phyloP scores from a whole-genome alignment of 169 alveolate species.

The Babesia sp. region DNA sequence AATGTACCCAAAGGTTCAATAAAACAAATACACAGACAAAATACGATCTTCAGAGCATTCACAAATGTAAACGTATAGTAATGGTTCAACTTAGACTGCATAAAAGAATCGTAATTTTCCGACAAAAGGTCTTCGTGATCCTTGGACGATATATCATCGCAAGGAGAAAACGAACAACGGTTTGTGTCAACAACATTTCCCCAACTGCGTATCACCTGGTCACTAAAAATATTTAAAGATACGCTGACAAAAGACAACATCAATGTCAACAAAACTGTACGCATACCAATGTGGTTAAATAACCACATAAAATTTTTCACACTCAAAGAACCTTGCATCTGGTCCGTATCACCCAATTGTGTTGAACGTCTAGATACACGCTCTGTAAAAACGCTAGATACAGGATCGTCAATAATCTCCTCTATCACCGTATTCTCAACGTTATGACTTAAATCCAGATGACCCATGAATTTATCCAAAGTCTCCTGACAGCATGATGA shows the following conservation, averaged over 20 bases:
- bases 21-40: slow-evolving; percentile 39
- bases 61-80: slow-evolving; percentile 40
- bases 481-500: slow-evolving; percentile 1
- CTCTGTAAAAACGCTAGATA: not conserved
- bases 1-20: slow-evolving; percentile 59
- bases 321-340: slow-evolving; percentile 11
- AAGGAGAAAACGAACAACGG: not conserved
- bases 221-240: slow-evolving; percentile 34
- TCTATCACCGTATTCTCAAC: not conserved
- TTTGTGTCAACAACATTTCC: slow-evolving; percentile 8
- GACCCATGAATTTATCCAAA: slow-evolving; percentile 1
- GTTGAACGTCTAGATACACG: not conserved
- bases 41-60: slow-evolving; percentile 34
- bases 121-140: not conserved
- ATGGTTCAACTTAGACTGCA: slow-evolving; percentile 33
- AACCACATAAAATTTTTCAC: slow-evolving; percentile 48
- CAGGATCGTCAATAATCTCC: not conserved
- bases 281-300: slow-evolving; percentile 51
- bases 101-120: slow-evolving; percentile 4
- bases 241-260: slow-evolving; percentile 36
- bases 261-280: slow-evolving; percentile 12
- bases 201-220: slow-evolving; percentile 56
- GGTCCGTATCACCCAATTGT: slow-evolving; percentile 14
- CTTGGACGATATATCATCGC: not conserved
- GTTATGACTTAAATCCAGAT: not conserved